Conservation (phyloP, 2,329 filamentous ascomycete genomes). For the Penicillium sp. region DNA sequence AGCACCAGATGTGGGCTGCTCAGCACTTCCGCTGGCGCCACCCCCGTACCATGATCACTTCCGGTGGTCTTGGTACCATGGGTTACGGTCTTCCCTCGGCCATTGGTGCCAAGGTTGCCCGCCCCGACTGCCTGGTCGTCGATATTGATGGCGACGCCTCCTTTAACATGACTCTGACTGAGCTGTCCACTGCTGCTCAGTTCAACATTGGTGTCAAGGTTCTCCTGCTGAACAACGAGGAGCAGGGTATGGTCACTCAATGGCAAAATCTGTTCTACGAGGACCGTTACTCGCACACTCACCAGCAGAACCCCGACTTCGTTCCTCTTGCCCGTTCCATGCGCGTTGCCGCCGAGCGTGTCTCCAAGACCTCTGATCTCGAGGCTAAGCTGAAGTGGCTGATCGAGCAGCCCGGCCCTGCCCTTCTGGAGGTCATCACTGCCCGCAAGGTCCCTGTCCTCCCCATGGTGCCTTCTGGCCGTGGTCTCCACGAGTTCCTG, state of each 20-base stretch:
- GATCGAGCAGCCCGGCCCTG: slow-evolving; percentile 87
- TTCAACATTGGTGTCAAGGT: slow-evolving; percentile 98
- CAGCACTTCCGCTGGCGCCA: slow-evolving; percentile 96
- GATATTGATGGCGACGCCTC: slow-evolving; percentile 99
- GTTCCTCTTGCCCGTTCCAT: slow-evolving; percentile 92
- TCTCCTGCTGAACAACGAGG: slow-evolving; percentile 93
- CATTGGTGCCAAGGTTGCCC: slow-evolving; percentile 90
- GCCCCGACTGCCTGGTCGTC: slow-evolving; percentile 81
- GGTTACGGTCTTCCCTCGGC: slow-evolving; percentile 92
- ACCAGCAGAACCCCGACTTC: slow-evolving; percentile 95
- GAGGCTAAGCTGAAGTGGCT: slow-evolving; percentile 83
- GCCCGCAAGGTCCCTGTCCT: slow-evolving; percentile 84
- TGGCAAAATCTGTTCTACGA: slow-evolving; percentile 99
- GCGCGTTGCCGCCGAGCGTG: slow-evolving; percentile 77
- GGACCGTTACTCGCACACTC: slow-evolving; percentile 88
- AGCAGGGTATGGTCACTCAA: slow-evolving; percentile 98
- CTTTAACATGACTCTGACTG: slow-evolving; percentile 97
- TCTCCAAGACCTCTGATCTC: slow-evolving; percentile 76
- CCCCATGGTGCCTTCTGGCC: slow-evolving; percentile 93
- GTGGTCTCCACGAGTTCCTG: slow-evolving; percentile 89
- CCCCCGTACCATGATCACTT: slow-evolving; percentile 93
- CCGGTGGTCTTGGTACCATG: slow-evolving; percentile 94
- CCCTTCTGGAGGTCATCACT: slow-evolving; percentile 87
- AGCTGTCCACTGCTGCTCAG: slow-evolving; percentile 89
- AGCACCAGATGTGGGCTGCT: slow-evolving; percentile 98